A percentile compares a stretch with the other conserved stretches of the same genome.
These are phyloP conservation scores for Citrullus amarus DNA, from an alignment of 306 rosid species.

Conservation along the genomic window DNA sequence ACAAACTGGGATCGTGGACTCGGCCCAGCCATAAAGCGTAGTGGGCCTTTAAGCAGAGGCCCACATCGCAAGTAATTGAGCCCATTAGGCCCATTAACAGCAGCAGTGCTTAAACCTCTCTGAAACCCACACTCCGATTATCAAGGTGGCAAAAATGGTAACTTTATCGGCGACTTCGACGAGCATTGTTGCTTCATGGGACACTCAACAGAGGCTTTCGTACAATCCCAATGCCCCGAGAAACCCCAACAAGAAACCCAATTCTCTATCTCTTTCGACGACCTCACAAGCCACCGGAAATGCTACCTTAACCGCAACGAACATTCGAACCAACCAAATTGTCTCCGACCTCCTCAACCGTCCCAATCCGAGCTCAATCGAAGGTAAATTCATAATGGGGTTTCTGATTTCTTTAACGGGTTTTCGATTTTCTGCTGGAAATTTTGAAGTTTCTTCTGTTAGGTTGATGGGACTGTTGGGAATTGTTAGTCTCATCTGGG, in stretches of 20 bases:
- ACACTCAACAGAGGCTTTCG: conserved; percentile 47
- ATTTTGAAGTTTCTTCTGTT: background rate
- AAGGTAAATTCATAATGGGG: conserved; percentile 14
- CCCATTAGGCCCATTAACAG: conserved; percentile 1
- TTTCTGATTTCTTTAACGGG: background rate
- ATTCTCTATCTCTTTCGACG: background rate
- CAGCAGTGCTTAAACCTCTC: conserved; percentile 2
- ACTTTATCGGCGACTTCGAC: conserved; percentile 21
- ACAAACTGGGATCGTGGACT: background rate
- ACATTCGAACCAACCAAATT: conserved; percentile 15
- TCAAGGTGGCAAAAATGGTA: conserved; percentile 11
- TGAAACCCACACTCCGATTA: background rate
- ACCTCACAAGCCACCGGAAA: background rate
- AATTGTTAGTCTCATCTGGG: too few species aligned
- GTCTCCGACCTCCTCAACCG: conserved; percentile 59
- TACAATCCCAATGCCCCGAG: conserved; percentile 85
- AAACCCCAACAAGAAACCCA: conserved; percentile 32
- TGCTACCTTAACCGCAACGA: conserved; percentile 20
- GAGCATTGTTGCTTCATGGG: conserved; percentile 53
- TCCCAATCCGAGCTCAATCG: conserved; percentile 16
- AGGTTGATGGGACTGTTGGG: background rate
- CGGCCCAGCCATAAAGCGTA: background rate
- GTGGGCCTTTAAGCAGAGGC: background rate
- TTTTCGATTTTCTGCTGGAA: background rate
- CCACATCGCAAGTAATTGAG: background rate